phyloP scores from a whole-genome alignment of 805 yeast species.

The Candida boidinii region DNA sequence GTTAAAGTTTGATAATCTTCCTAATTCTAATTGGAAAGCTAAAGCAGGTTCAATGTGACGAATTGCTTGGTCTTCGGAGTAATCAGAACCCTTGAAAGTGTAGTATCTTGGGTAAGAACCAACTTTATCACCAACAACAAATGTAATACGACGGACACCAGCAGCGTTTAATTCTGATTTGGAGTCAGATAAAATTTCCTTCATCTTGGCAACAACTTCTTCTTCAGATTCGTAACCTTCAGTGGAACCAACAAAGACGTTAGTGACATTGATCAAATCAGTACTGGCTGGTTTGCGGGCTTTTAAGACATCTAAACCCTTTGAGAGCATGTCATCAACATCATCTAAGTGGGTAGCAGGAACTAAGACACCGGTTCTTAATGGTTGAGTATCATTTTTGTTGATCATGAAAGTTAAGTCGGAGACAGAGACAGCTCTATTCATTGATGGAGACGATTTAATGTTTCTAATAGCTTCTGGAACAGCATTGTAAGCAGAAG shows the following conservation, averaged over 20 bases:
- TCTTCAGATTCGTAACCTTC: conserved; percentile 71
- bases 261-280: conserved; percentile 70
- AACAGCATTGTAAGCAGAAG: conserved; percentile 68
- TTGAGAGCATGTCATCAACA: conserved; percentile 69
- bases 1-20: conserved; percentile 88
- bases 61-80: conserved; percentile 81
- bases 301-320: conserved; percentile 68
- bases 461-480: conserved; percentile 40
- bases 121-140: conserved; percentile 73
- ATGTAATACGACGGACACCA: conserved; percentile 86
- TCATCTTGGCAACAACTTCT: conserved; percentile 54
- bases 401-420: conserved; percentile 83
- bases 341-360: conserved; percentile 83
- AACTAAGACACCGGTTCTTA: conserved; percentile 78
- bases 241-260: conserved; percentile 63
- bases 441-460: conserved; percentile 35
- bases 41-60: conserved; percentile 98
- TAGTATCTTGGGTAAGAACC: conserved; percentile 93
- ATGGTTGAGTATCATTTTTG: conserved; percentile 52
- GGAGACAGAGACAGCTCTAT: conserved; percentile 86
- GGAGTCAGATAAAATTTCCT: conserved; percentile 56
- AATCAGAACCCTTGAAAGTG: conserved; percentile 87
- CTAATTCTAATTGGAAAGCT: conserved; percentile 94
- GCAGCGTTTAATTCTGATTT: conserved; percentile 63
- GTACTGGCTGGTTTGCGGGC: conserved; percentile 27